Evolutionary conservation across 441 rosid genomes (phyloP).

Genomic region (Pelargonium hybrid): DNA sequence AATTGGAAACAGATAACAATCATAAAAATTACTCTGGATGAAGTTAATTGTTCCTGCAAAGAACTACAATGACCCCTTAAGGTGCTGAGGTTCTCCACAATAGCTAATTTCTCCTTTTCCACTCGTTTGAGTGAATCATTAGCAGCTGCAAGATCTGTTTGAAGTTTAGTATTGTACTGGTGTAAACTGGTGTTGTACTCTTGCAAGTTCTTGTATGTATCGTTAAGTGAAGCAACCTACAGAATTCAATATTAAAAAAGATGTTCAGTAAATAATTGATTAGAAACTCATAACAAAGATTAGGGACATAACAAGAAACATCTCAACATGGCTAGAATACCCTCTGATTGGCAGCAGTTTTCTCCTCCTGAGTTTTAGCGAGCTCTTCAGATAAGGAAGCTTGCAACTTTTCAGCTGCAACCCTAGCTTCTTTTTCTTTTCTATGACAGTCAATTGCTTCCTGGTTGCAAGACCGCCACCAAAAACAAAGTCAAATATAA

Average conservation of each 20-base stretch:
- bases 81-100: slow-evolving; percentile 73
- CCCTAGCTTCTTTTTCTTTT: slow-evolving; percentile 53
- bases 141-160: slow-evolving; percentile 44
- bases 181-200: slow-evolving; percentile 83
- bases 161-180: slow-evolving; percentile 68
- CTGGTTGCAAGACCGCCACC: slow-evolving; percentile 27
- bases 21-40: slow-evolving; percentile 43
- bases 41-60: slow-evolving; percentile 68
- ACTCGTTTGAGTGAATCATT: slow-evolving; percentile 54
- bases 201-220: slow-evolving; percentile 67
- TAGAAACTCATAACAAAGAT: background rate
- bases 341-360: slow-evolving; percentile 53
- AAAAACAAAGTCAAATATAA: background rate
- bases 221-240: slow-evolving; percentile 59
- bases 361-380: slow-evolving; percentile 60
- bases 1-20: background rate
- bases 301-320: background rate
- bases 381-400: slow-evolving; percentile 61
- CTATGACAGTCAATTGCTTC: slow-evolving; percentile 52
- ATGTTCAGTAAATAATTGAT: slow-evolving; percentile 1
- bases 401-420: slow-evolving; percentile 47
- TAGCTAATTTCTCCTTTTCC: slow-evolving; percentile 69
- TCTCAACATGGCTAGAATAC: slow-evolving; percentile 25
- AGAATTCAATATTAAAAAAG: slow-evolving; percentile 17
- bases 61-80: slow-evolving; percentile 76